Base-by-base conservation (phyloP, 257 asterid genomes). In the Forsythia suspensa region DNA sequence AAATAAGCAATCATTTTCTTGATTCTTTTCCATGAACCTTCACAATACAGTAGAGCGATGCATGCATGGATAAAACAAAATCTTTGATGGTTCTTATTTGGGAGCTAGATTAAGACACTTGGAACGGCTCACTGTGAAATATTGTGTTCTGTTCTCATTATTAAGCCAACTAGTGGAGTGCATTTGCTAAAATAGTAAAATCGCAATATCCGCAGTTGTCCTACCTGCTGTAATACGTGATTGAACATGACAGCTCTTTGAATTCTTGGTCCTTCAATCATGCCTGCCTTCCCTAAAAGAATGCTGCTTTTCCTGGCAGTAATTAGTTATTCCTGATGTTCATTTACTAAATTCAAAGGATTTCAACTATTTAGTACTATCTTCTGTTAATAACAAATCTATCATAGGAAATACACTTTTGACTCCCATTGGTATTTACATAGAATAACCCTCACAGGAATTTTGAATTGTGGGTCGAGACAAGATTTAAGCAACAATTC, bases 171-270 rank as follows among this genome's bases (percentile, higher is more conserved):
- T 48, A 20, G 76, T 66, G 76, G 66, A 82, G 68, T 65, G 70
- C 21, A 55, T 77, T 24, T 1, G 71, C 36, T 38, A 29, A 39
- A 7, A 34, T 41, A 38, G 73, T 77, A 55, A 24, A 77, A 57
- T 52, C 67, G 16, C 39, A 39, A 21, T 61, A 52, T 63, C 76
- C 8, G 39, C 52, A 70, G 52, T 43, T 65, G 36, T 76, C 68
- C 71, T 79, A 57, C 76, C 24, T 63, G 73, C 74, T 75, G 76
- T 34, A 77, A 74, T 42, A 44, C 70, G 52, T 66, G 34, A 37
- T 16, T 57, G 75, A 51, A 21, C 39, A 29, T 12, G 52, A 71
- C 57, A 61, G 44, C 55, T 61, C 65, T 59, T 69, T 10, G 34
- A 48, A 20, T 67, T 10, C 70, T 63, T 3, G 8, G 40, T 24